These are phyloP conservation scores for Phytophthora brassicae DNA, from an alignment of 352 stramenopile species.

Conservation along the genomic window DNA sequence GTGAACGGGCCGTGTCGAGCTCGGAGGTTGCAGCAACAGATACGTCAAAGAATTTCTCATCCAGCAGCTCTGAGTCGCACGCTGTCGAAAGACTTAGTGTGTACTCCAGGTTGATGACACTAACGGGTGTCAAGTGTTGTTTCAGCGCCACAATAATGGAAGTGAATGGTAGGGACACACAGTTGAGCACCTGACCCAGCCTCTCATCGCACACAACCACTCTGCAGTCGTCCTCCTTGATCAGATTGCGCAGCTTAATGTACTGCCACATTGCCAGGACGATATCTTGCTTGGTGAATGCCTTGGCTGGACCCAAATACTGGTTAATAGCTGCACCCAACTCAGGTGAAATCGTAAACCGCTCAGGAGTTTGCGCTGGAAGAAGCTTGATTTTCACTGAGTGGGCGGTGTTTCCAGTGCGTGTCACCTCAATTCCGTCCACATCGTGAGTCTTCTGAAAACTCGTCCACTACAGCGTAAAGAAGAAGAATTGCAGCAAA, in stretches of 20 bases:
- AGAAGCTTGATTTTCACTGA: constrained; percentile 72
- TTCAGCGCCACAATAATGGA: constrained; percentile 71
- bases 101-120: constrained; percentile 64
- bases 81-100: constrained; percentile 44
- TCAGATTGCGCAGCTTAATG: constrained; percentile 72
- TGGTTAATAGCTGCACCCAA: constrained; percentile 41
- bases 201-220: constrained; percentile 63
- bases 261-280: constrained; percentile 79
- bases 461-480: constrained; percentile 85
- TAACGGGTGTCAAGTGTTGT: constrained; percentile 57
- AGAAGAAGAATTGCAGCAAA: no score
- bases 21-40: constrained; percentile 59
- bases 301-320: constrained; percentile 45
- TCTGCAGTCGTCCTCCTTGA: constrained; percentile 82
- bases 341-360: constrained; percentile 56
- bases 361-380: constrained; percentile 52
- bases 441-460: constrained; percentile 76
- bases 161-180: constrained; percentile 67
- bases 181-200: constrained; percentile 60
- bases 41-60: constrained; percentile 63
- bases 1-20: constrained; percentile 39
- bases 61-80: constrained; percentile 34
- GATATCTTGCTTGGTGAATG: constrained; percentile 72
- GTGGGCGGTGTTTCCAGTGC: constrained; percentile 48
- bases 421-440: constrained; percentile 57